Percentiles rank a stretch among this genome's conserved stretches.
These are phyloP conservation scores for Ophioceras dolichostomum DNA, from an alignment of 2,329 filamentous ascomycete species.

Conservation along the genomic window DNA sequence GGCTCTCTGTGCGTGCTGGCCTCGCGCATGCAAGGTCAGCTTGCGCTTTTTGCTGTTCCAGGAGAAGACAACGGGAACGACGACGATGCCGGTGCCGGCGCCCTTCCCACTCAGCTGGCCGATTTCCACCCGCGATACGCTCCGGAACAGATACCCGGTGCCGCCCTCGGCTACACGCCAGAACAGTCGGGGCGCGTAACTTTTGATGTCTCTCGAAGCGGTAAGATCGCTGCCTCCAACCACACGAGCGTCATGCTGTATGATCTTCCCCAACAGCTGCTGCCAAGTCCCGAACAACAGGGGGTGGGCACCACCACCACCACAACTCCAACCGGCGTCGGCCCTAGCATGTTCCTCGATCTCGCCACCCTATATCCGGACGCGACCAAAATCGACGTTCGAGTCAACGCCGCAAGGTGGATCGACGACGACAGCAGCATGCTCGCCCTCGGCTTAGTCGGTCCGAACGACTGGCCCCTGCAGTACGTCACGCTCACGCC, in stretches of 20 bases:
- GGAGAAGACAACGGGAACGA: too few species aligned
- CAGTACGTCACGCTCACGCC: constrained; percentile 33
- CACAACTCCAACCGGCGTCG: too few species aligned
- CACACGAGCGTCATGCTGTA: constrained; percentile 22
- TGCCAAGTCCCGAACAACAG: too few species aligned
- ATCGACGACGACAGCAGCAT: constrained; percentile 25
- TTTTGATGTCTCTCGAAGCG: neutral
- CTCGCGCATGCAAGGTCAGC: too few species aligned
- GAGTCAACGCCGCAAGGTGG: constrained; percentile 26
- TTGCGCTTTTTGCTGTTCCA: too few species aligned
- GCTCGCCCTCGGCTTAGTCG: constrained; percentile 32
- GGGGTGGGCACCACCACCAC: too few species aligned
- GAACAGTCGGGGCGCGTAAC: neutral
- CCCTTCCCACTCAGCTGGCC: constrained; percentile 18
- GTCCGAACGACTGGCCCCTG: constrained; percentile 25
- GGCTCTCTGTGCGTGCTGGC: too few species aligned
- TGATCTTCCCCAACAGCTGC: constrained; percentile 13
- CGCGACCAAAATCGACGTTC: too few species aligned
- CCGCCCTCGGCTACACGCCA: neutral
- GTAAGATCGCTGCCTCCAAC: constrained; percentile 1
- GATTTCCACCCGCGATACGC: constrained; percentile 5
- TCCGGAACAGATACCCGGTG: neutral
- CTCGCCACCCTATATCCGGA: too few species aligned
- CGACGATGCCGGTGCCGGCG: too few species aligned
- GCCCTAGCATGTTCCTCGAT: too few species aligned